Percentiles rank a stretch among this genome's conserved stretches.
phyloP scores from a whole-genome alignment of 345 rosid genomes.

The Rhodamnia argentea region DNA sequence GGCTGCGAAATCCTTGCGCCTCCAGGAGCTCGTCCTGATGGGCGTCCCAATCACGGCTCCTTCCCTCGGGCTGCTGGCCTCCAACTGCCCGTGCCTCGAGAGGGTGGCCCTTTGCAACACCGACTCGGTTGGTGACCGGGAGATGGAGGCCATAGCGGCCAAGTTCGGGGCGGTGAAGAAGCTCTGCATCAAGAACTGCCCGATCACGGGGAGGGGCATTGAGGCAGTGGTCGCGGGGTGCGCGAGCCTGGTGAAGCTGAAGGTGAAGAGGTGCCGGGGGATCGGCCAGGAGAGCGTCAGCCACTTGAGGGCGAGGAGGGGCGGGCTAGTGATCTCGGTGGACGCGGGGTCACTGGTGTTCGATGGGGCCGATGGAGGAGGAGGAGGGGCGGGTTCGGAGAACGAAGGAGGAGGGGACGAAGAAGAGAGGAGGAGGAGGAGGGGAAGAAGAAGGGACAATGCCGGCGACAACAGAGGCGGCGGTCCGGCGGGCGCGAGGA shows the following conservation, averaged over 20 bases:
- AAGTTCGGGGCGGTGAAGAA: conserved; percentile 32
- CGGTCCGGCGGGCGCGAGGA: background rate
- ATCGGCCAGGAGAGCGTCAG: conserved; percentile 8
- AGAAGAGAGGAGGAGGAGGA: background rate
- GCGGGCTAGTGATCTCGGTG: conserved; percentile 17
- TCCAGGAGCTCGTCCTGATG: conserved; percentile 34
- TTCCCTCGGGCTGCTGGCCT: conserved; percentile 19
- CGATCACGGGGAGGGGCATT: conserved; percentile 22
- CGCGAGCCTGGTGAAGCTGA: conserved; percentile 30
- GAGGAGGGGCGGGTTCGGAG: background rate
- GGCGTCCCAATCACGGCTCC: conserved; percentile 11
- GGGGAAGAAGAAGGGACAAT: background rate
- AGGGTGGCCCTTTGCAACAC: conserved; percentile 34
- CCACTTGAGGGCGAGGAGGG: conserved; percentile 4
- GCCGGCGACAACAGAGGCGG: background rate
- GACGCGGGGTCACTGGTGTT: conserved; percentile 11
- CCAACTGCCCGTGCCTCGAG: conserved; percentile 24
- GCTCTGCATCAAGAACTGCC: conserved; percentile 44
- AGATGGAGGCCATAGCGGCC: conserved; percentile 19
- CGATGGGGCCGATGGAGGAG: background rate
- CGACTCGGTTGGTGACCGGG: conserved; percentile 24
- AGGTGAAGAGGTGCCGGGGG: conserved; percentile 37
- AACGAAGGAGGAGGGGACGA: background rate
- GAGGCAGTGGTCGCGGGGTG: conserved; percentile 27
- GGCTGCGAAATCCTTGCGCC: conserved; percentile 4